Evolutionary conservation across 1,284 basidiomycete species (phyloP), one percentile per base, ranked within the genome.

Genomic region (Leccinum subspadiceum): DNA sequence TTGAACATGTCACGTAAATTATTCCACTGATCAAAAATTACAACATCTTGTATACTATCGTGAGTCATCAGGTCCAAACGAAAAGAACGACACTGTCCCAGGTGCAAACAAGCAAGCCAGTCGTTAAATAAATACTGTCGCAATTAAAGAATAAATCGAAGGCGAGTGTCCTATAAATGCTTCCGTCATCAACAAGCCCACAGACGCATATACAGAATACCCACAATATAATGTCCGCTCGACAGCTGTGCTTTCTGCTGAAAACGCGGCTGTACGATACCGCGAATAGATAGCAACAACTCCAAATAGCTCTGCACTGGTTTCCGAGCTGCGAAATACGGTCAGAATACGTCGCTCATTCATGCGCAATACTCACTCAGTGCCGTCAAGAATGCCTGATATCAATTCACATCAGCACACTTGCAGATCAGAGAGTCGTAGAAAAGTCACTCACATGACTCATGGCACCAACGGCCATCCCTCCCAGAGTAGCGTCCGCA

Each of bases 181-280:
- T 1, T 20, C 1, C 17, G 60, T 70, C 59, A 72, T 17, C n/a
- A n/a, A 20, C 20, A 29, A 41, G 35, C 15, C 13, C 15, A 7
- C 17, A 17, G 17, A 22, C 9, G 20, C 33, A 51, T 46, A 17
- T 37, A 59, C 0, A 13, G 5, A 17, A 22, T 37, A 76, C 83
- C 53, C 64, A 90, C 89, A 60, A 92, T 87, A 13, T 77, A 82
- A 66, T 92, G 89, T 9, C 89, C 89, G 60, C 84, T 86, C 3
- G 87, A 86, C 7, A 92, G 70, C 71, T 90, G 93, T 1, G 93
- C 92, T 70, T 86, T 91, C 79, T 95, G 93, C 61, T 81, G 83
- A 70, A 89, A 95, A 69, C 85, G 81, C 50, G 80, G 79, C 57
- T 79, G 75, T 53, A 90, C 74, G 61, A 89, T 82, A 13, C 75